A percentile compares a stretch with the other conserved stretches of the same genome.
Conservation (phyloP, 2,329 filamentous ascomycete species). For the Aspergillus carbonarius region DNA sequence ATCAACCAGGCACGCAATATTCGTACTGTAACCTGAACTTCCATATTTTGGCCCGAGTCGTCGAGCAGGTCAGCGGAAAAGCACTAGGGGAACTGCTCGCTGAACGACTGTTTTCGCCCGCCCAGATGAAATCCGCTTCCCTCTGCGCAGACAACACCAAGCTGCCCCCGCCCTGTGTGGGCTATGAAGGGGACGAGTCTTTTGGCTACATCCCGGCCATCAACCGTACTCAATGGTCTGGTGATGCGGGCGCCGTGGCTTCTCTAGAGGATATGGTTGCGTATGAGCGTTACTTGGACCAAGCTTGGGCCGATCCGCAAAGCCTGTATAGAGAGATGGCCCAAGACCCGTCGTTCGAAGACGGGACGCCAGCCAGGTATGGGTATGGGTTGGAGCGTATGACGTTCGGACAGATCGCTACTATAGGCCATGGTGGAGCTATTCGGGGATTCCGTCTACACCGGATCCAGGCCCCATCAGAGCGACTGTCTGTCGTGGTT, state of each 20-base stretch:
- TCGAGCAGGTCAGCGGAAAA: slow-evolving; percentile 41
- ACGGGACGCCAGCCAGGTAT: slow-evolving; percentile 40
- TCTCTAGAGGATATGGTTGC: slow-evolving; percentile 49
- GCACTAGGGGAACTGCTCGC: slow-evolving; percentile 37
- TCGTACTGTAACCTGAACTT: slow-evolving; percentile 50
- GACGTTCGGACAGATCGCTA: slow-evolving; percentile 25
- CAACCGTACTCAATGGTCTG: slow-evolving; percentile 49
- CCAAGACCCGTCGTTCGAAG: slow-evolving; percentile 29
- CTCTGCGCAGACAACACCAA: slow-evolving; percentile 39
- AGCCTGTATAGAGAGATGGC: slow-evolving; percentile 38
- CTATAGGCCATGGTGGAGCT: slow-evolving; percentile 44
- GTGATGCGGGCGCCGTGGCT: slow-evolving; percentile 47
- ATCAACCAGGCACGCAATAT: slow-evolving; percentile 44
- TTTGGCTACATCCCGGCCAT: slow-evolving; percentile 37
- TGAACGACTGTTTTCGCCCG: slow-evolving; percentile 42
- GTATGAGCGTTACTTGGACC: slow-evolving; percentile 45
- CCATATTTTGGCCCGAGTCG: slow-evolving; percentile 36
- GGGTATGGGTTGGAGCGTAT: slow-evolving; percentile 37
- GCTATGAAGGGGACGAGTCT: slow-evolving; percentile 45
- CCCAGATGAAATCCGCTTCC: slow-evolving; percentile 44
- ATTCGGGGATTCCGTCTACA: slow-evolving; percentile 43
- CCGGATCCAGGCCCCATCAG: slow-evolving; percentile 36
- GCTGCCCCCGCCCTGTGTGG: slow-evolving; percentile 42
- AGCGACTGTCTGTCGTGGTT: slow-evolving; percentile 41
- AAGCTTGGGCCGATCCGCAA: slow-evolving; percentile 27